phyloP scores from a whole-genome alignment of 1,284 basidiomycete species.

The Tilletia setariae region DNA sequence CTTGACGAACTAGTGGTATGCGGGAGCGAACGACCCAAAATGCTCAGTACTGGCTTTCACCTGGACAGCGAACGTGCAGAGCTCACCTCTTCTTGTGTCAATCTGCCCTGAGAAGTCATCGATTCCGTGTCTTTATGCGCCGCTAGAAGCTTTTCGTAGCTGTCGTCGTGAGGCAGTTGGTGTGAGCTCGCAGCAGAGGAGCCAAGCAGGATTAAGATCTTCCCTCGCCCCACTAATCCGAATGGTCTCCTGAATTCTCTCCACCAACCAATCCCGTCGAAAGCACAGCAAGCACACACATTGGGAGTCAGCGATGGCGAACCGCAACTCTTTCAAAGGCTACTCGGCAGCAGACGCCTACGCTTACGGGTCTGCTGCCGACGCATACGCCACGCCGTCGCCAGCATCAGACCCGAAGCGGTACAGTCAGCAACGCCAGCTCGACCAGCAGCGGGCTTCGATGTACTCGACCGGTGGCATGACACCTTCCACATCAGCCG shows the following conservation, averaged over 20 bases:
- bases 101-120: not conserved
- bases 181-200: too few species aligned
- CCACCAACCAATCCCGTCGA: too few species aligned
- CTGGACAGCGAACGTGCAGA: too few species aligned
- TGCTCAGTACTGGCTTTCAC: not conserved
- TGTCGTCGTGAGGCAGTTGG: too few species aligned
- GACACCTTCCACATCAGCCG: constrained; percentile 12
- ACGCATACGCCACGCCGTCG: constrained; percentile 23
- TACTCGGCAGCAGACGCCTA: constrained; percentile 21
- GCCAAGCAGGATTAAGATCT: too few species aligned
- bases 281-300: too few species aligned
- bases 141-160: not conserved
- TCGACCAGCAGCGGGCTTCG: constrained; percentile 1
- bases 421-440: constrained; percentile 19
- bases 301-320: not conserved
- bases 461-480: not conserved
- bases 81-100: constrained; percentile 3
- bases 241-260: too few species aligned
- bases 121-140: not conserved
- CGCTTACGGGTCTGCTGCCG: constrained; percentile 28
- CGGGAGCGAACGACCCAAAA: not conserved
- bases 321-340: constrained; percentile 9
- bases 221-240: too few species aligned
- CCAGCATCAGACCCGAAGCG: constrained; percentile 24
- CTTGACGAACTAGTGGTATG: not conserved